A percentile compares a stretch with the other conserved stretches of the same genome.
Evolutionary conservation across 495 filamentous ascomycete species (phyloP).

Genomic region (Bryoglossum gracile): DNA sequence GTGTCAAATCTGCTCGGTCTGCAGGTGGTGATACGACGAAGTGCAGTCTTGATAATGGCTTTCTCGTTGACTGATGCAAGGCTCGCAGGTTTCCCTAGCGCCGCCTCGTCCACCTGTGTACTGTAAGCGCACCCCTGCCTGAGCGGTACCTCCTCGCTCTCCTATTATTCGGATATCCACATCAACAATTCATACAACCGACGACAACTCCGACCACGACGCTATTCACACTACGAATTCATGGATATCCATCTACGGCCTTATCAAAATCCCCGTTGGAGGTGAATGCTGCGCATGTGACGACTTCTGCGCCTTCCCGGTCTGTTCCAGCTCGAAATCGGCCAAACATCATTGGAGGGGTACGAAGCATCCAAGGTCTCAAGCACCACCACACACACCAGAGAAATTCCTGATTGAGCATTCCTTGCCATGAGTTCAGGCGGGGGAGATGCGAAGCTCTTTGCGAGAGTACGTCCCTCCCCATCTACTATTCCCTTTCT

Average conservation of each 20-base stretch:
- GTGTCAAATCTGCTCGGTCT: not conserved
- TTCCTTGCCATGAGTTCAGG: slow-evolving; percentile 59
- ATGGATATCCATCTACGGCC: slow-evolving; percentile 20
- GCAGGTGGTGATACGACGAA: too few relatives aligned
- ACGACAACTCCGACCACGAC: slow-evolving; percentile 1
- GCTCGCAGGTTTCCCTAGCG: too few relatives aligned
- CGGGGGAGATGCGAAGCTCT: slow-evolving; percentile 97
- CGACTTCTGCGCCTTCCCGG: slow-evolving; percentile 24
- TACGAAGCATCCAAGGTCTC: too few relatives aligned
- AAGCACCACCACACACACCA: slow-evolving; percentile 12
- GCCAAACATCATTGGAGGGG: too few relatives aligned
- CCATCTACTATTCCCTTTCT: not conserved
- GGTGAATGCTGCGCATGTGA: slow-evolving; percentile 28
- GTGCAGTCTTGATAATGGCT: too few relatives aligned
- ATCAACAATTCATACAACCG: slow-evolving; percentile 15
- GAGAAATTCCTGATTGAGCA: slow-evolving; percentile 9
- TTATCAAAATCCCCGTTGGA: slow-evolving; percentile 14
- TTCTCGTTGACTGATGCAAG: too few relatives aligned
- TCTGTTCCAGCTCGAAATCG: too few relatives aligned
- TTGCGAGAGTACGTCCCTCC: slow-evolving; percentile 79
- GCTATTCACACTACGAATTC: slow-evolving; percentile 17
- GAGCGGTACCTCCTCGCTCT: too few relatives aligned
- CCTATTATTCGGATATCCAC: slow-evolving; percentile 22
- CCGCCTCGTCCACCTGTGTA: not conserved
- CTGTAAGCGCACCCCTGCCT: not conserved